Percentiles rank a stretch among this genome's conserved stretches.
phyloP scores from a whole-genome alignment of 192 early-diverging fungal genomes.

The Geosiphon pyriformis region DNA sequence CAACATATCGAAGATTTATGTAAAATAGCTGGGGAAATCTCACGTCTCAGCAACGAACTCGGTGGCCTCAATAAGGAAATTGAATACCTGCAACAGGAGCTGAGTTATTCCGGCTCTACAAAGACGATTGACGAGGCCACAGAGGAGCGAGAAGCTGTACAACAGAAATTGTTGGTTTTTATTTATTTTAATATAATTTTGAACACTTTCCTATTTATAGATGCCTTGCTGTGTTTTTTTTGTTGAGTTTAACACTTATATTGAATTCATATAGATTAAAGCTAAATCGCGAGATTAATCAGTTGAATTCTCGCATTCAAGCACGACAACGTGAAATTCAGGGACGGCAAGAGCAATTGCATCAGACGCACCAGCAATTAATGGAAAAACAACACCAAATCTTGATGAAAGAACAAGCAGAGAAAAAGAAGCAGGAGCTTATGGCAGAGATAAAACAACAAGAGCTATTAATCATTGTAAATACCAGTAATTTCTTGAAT shows the following conservation, averaged over 20 bases:
- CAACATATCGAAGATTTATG: slow-evolving; percentile 25
- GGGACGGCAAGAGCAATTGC: slow-evolving; percentile 31
- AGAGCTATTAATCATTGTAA: slow-evolving; percentile 14
- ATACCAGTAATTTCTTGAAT: not conserved
- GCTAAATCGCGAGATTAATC: slow-evolving; percentile 50
- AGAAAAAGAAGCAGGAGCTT: slow-evolving; percentile 24
- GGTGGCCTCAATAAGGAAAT: slow-evolving; percentile 42
- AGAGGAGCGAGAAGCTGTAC: slow-evolving; percentile 45
- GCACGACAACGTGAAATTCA: slow-evolving; percentile 50
- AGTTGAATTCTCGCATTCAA: slow-evolving; percentile 44
- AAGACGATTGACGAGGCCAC: slow-evolving; percentile 67
- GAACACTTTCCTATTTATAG: not conserved
- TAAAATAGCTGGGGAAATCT: slow-evolving; percentile 34
- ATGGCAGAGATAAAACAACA: slow-evolving; percentile 28
- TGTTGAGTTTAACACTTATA: too few species aligned
- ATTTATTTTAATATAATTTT: not conserved
- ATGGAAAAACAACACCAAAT: slow-evolving; percentile 27
- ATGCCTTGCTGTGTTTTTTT: too few species aligned
- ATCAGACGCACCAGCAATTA: slow-evolving; percentile 38
- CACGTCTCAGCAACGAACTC: slow-evolving; percentile 35
- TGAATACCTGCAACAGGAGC: slow-evolving; percentile 37
- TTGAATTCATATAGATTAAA: slow-evolving; percentile 34
- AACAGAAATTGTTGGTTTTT: slow-evolving; percentile 37
- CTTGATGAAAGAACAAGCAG: slow-evolving; percentile 43
- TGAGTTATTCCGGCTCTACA: slow-evolving; percentile 50